phyloP scores from a whole-genome alignment of 2,329 filamentous ascomycete genomes.

The Knoxdaviesia capensis region DNA sequence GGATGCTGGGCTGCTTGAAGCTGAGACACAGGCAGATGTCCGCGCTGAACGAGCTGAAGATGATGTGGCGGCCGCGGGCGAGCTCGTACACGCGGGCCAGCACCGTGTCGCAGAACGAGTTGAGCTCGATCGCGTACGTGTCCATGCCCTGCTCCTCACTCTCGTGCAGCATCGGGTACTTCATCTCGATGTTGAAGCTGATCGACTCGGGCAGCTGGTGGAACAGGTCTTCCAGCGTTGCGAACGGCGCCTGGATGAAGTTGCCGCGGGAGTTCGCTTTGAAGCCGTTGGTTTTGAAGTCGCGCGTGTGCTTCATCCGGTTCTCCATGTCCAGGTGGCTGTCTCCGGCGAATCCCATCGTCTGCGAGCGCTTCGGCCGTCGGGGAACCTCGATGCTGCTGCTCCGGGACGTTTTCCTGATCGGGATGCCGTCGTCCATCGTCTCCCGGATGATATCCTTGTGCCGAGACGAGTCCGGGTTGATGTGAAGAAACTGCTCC shows the following conservation, averaged over 20 bases:
- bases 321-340: conserved; percentile 35
- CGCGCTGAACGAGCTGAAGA: conserved; percentile 95
- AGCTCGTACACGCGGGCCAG: conserved; percentile 78
- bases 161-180: conserved; percentile 96
- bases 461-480: conserved; percentile 22
- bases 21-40: conserved; percentile 86
- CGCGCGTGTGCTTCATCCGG: conserved; percentile 90
- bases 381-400: conserved; percentile 18
- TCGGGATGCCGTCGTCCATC: background rate
- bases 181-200: conserved; percentile 98
- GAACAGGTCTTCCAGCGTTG: conserved; percentile 87
- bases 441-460: background rate
- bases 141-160: conserved; percentile 94
- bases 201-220: conserved; percentile 60
- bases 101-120: conserved; percentile 90
- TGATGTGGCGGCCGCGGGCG: conserved; percentile 66
- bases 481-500: conserved; percentile 88
- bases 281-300: conserved; percentile 87
- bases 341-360: conserved; percentile 28
- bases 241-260: conserved; percentile 91
- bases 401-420: conserved; percentile 10
- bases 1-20: conserved; percentile 94
- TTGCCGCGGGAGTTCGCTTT: conserved; percentile 89
- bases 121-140: conserved; percentile 84
- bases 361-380: conserved; percentile 26